These are phyloP conservation scores for Cucumis melo DNA, from an alignment of 306 rosid species.

Conservation along the genomic window DNA sequence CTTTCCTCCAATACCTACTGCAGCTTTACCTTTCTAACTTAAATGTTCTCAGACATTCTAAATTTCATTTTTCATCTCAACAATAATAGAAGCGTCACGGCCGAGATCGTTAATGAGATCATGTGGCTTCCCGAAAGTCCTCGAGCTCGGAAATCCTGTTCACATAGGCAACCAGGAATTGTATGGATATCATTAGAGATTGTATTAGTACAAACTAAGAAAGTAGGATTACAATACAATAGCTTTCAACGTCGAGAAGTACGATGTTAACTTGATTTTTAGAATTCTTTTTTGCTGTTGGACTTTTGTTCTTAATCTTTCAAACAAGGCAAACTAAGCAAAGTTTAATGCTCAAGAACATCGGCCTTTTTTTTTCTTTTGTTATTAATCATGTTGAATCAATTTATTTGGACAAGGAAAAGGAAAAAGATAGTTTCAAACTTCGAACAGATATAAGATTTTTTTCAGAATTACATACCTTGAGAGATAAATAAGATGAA, in stretches of 20 bases:
- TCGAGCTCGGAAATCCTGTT: background rate
- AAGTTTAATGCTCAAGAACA: background rate
- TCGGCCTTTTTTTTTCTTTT: background rate
- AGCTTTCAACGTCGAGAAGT: background rate
- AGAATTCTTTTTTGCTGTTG: no score
- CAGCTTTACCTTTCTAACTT: background rate
- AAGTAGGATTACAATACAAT: background rate
- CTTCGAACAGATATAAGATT: background rate
- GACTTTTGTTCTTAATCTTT: background rate
- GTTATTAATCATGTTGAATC: background rate
- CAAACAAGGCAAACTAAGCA: background rate
- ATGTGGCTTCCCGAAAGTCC: background rate
- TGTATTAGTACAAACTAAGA: background rate
- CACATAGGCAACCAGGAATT: background rate
- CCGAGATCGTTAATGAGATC: background rate
- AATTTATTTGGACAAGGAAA: background rate
- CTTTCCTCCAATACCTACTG: background rate
- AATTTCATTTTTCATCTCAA: background rate
- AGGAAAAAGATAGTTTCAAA: background rate
- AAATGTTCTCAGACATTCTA: background rate
- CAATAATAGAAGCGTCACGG: background rate
- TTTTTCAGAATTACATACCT: constrained; percentile 34
- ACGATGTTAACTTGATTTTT: background rate
- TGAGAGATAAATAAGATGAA: constrained; percentile 35
- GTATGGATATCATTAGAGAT: background rate